These are phyloP conservation scores for Dryas integrifolia DNA, from an alignment of 331 rosid species.

Conservation along the genomic window DNA sequence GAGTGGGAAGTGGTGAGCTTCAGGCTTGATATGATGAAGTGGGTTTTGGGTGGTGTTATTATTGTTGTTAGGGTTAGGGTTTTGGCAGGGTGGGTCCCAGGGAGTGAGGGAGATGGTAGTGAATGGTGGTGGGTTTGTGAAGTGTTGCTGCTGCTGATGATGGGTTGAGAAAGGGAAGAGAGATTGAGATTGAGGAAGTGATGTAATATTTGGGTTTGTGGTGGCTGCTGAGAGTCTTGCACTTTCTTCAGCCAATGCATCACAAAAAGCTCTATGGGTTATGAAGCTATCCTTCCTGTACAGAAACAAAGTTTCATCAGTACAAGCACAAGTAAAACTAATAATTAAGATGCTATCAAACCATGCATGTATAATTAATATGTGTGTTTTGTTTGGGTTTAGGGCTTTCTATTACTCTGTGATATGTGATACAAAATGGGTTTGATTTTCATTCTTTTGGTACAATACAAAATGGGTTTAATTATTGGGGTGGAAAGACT, in stretches of 20 bases:
- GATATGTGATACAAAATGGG: too few species aligned
- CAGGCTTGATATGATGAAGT: conserved; percentile 45
- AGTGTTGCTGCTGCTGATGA: conserved; percentile 26
- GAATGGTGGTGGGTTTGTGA: conserved; percentile 24
- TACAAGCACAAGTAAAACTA: neutral
- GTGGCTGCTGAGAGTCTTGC: conserved; percentile 56
- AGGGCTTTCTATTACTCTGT: too few species aligned
- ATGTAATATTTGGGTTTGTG: conserved; percentile 20
- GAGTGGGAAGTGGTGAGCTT: conserved; percentile 34
- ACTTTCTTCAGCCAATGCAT: conserved; percentile 94
- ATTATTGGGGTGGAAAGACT: too few species aligned
- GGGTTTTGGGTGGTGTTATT: conserved; percentile 17
- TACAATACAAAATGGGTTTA: too few species aligned
- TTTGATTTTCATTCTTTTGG: too few species aligned
- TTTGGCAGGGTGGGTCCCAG: conserved; percentile 47
- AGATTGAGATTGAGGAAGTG: conserved; percentile 30
- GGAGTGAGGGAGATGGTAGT: conserved; percentile 28
- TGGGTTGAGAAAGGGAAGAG: conserved; percentile 55
- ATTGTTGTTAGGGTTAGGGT: conserved; percentile 64
- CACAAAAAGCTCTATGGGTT: conserved; percentile 95
- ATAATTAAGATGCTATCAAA: too few species aligned
- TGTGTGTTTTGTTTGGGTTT: too few species aligned
- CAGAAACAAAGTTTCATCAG: neutral
- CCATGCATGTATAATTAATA: too few species aligned
- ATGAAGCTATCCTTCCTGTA: conserved; percentile 94